Percentiles rank a stretch among this genome's conserved stretches.
Evolutionary conservation across 2,329 filamentous ascomycete genomes (phyloP).

Genomic region (Calonectria honghensis): DNA sequence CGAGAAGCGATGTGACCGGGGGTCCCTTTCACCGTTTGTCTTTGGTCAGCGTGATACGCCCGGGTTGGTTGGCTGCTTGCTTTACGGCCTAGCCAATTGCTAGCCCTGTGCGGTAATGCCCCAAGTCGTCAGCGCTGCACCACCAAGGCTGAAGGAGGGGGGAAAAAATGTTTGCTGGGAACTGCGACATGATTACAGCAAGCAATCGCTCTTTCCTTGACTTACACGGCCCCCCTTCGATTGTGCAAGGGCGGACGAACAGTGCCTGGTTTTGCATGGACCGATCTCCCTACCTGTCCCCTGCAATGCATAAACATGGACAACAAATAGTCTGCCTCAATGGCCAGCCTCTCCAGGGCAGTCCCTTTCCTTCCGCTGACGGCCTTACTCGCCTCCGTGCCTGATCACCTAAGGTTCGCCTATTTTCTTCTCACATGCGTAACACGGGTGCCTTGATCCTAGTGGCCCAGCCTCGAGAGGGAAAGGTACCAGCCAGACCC

Average conservation of each 20-base stretch:
- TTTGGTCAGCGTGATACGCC: conserved; percentile 16
- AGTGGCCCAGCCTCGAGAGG: conserved; percentile 3
- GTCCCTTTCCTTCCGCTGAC: conserved; percentile 6
- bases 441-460: conserved; percentile 23
- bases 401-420: conserved; percentile 16
- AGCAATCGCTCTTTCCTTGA: not conserved
- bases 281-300: not conserved
- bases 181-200: not conserved
- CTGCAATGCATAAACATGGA: conserved; percentile 24
- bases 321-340: conserved; percentile 3
- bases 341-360: conserved; percentile 12
- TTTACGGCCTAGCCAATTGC: not conserved
- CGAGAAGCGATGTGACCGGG: conserved; percentile 2
- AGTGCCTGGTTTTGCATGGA: conserved; percentile 16
- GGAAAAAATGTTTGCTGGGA: not conserved
- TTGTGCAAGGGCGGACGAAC: conserved; percentile 13
- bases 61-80: not conserved
- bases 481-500: conserved; percentile 23
- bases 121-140: not conserved
- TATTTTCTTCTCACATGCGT: conserved; percentile 12
- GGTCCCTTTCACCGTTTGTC: conserved; percentile 30
- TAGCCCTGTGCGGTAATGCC: not conserved
- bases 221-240: conserved; percentile 4
- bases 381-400: conserved; percentile 5
- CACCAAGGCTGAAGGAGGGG: not conserved